These are phyloP conservation scores for Ramaria rubella DNA, from an alignment of 768 basidiomycete species.

Conservation along the genomic window DNA sequence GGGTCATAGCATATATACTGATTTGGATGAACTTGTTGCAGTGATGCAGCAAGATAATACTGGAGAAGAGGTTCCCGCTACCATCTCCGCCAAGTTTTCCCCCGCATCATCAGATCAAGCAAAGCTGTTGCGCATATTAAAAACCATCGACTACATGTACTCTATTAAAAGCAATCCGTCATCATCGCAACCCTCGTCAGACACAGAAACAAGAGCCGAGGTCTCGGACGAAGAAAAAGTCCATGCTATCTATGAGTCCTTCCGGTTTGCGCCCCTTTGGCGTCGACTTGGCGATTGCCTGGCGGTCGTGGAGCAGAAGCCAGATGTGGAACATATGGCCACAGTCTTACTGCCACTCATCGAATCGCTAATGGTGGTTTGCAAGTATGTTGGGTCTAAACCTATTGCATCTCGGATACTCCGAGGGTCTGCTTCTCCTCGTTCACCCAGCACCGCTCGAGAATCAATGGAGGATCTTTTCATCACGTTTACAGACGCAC, in stretches of 20 bases:
- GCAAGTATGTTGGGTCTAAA: conserved; percentile 84
- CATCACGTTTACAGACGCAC: conserved; percentile 86
- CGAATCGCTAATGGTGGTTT: conserved; percentile 96
- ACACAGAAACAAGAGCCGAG: conserved; percentile 41
- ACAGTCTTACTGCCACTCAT: conserved; percentile 91
- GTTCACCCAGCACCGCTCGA: conserved; percentile 47
- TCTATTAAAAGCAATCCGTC: conserved; percentile 44
- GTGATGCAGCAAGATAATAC: conserved; percentile 49
- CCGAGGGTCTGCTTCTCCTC: conserved; percentile 62
- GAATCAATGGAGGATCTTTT: conserved; percentile 89
- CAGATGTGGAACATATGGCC: conserved; percentile 80
- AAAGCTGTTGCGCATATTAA: conserved; percentile 90
- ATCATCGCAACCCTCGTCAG: conserved; percentile 29
- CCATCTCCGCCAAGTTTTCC: conserved; percentile 85
- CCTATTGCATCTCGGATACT: conserved; percentile 42
- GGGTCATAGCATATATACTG: conserved; percentile 63
- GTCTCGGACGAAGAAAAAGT: conserved; percentile 57
- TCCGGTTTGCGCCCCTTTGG: conserved; percentile 89
- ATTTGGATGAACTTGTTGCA: conserved; percentile 68
- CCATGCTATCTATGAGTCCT: conserved; percentile 82
- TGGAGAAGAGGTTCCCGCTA: conserved; percentile 51
- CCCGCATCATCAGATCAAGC: conserved; percentile 92
- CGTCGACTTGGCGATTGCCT: conserved; percentile 84
- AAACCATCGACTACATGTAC: conserved; percentile 97
- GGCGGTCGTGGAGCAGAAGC: conserved; percentile 69